phyloP scores from a whole-genome alignment of 23 red algal genomes.

The Gracilaria gracilis region DNA sequence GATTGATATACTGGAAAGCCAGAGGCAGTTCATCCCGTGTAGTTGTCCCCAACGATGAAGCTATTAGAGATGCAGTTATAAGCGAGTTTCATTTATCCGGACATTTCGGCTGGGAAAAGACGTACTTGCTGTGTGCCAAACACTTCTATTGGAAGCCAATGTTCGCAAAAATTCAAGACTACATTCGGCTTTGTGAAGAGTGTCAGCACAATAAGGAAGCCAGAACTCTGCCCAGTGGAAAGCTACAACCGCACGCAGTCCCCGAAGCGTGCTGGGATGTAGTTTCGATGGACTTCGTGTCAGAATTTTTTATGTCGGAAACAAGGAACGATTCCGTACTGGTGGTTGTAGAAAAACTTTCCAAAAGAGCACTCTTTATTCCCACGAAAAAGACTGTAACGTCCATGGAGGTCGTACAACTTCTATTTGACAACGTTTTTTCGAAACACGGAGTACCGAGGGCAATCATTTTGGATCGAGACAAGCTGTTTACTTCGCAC shows the following conservation, averaged over 20 bases:
- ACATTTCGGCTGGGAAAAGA: constrained; percentile 42
- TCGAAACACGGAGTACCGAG: constrained; percentile 22
- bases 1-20: constrained; percentile 18
- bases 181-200: background rate
- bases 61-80: background rate
- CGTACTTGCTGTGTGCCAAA: constrained; percentile 31
- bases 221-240: background rate
- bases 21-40: background rate
- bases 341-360: constrained; percentile 51
- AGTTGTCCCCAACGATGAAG: background rate
- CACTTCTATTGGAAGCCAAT: constrained; percentile 39
- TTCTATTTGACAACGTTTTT: constrained; percentile 19
- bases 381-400: constrained; percentile 38
- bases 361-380: constrained; percentile 35
- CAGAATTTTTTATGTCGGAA: constrained; percentile 1
- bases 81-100: constrained; percentile 28
- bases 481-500: constrained; percentile 33
- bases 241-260: constrained; percentile 30
- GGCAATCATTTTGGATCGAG: constrained; percentile 22
- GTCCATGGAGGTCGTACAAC: constrained; percentile 7
- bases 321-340: constrained; percentile 42
- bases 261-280: constrained; percentile 39
- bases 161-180: constrained; percentile 39
- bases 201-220: constrained; percentile 34
- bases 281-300: constrained; percentile 34